Base-by-base conservation (phyloP, 768 basidiomycete species). In the Rhodosporidiobolus odoratus region DNA sequence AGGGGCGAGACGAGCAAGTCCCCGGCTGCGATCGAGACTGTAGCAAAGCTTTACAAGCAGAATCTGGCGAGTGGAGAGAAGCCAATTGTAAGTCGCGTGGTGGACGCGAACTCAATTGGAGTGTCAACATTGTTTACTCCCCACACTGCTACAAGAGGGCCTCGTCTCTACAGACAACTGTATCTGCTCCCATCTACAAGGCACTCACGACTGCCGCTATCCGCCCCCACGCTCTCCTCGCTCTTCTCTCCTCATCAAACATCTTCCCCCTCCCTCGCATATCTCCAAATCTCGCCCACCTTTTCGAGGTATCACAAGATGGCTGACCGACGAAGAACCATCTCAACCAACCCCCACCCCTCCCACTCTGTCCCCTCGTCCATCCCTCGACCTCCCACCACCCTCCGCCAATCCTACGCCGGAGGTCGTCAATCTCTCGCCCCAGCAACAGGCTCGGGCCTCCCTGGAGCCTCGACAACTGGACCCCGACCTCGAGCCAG, bases 301-400 rank as follows among this genome's bases (percentile, higher is more conserved):
- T 7, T 10, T n/a, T 10, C 52, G 27, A 30, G 9, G 52, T 12
- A 45, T 23, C 13, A 15, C 15, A 19, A 23, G 12, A 74, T 74
- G 72, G 72, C 45, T 1, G 68, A 69, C 47, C 72, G 72, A 32
- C 52, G 72, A 10, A 48, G 72, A 7, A 74, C 72, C n/a, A 61
- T 73, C 34, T 15, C 57, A 27, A 52, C 43, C 32, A 37, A 41
- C 43, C 17, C 25, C 41, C 25, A 40, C 2, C 34, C 30, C 1
- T 25, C 13, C 48, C 34, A 13, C 27, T 21, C 48, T 21, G 68
- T 73, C 40, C 72, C 67, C 3, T 69, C 72, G 10, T 69, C 72
- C 34, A 65, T 70, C 58, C 62, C 72, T 9, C 61, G 72, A n/a
- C 72, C 72, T 0, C 13, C 48, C 21, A 68, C 37, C 47, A 34